Base-by-base conservation (phyloP, 257 asterid species). In the Nicotiana tabacum region DNA sequence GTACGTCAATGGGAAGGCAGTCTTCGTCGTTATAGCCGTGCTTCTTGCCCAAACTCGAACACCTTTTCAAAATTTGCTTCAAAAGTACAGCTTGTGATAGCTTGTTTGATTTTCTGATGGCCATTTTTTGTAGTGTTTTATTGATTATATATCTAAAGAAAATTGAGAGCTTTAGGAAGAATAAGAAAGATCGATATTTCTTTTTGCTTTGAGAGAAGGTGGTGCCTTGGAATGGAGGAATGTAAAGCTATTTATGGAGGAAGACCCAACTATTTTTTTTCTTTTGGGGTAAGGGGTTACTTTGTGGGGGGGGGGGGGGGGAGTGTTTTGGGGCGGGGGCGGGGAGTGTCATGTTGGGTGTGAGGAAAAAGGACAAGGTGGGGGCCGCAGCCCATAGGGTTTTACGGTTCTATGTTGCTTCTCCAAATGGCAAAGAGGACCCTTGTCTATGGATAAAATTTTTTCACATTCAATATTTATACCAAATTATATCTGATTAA, bases 231-330 rank as follows among this genome's bases (percentile, higher is more conserved):
- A 70, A 70, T 21, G 0, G 5, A 58, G 76, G 1, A 24, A 37
- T 21, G 83, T 68, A 68, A 37, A 74, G 87, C 88, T 90, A 90
- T 92, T 90, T 93, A 90, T 85, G 68, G 66, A 85, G 88, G n/a
- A 82, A 74, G 9, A 43, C 18, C 9, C 56, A 69, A 81, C 43
- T 62, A 77, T 30, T 32, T 13, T 17, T 53, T 5, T 18, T 81
- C 8, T 53, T 6, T 0, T n/a, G 30, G 43, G 18, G 27, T 24
- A 24, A 24, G 27, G 27, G 27, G 27, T 24, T 24, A 65, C 37
- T 46, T 12, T 46, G 16, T 30, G 65, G 5, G 48, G 16, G 16
- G 3, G 7, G 17, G 16, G 6, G 17, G 55, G 39, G 58, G 24
- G 24, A 21, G 24, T 21, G 24, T 21, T 21, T 12, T 65, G 17